Evolutionary conservation across 1,284 basidiomycete genomes (phyloP), one percentile per base, ranked within the genome.

Genomic region (Athelia psychrophila): DNA sequence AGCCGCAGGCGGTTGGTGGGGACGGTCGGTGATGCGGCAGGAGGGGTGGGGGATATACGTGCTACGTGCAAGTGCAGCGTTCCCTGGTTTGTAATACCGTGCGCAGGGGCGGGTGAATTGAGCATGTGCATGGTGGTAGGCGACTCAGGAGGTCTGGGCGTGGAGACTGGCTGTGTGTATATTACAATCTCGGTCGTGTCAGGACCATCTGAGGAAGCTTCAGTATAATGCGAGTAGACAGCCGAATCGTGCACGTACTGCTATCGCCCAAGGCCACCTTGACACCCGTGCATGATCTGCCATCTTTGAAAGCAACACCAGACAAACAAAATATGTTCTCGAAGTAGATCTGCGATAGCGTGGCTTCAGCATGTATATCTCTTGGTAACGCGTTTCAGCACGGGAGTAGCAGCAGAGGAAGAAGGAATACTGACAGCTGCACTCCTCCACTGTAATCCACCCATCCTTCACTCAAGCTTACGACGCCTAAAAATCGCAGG

Each of bases 121-220:
- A n/a, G n/a, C n/a, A 30, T 30, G 13, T 30, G 27, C 6, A 13
- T 13, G 27, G 13, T 30, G 13, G 27, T 30, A 6, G 27, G 27
- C 27, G 27, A 30, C 13, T 5, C 27, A 30, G 27, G 27, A 13
- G 5, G 27, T 30, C 13, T 30, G 48, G 54, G 42, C 25, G 64
- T 64, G 2, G 60, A 57, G 48, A 66, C 64, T 0, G 75, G 62
- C 54, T 82, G 78, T 1, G 84, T 85, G 55, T 79, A 90, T 36
- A 91, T 80, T 47, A 91, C 65, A 35, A 90, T 81, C 56, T 89
- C 77, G 0, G 79, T 86, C 5, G 82, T 81, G 45, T 82, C 84
- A 0, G 82, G 76, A 10, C 81, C 83, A 61, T 80, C 84, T 87
- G 30, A 40, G 0, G 44, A 27, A 16, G 25, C 20, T 19, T 24